Base-by-base conservation (phyloP, 2,329 filamentous ascomycete species). In the Macroventuria anomochaeta region DNA sequence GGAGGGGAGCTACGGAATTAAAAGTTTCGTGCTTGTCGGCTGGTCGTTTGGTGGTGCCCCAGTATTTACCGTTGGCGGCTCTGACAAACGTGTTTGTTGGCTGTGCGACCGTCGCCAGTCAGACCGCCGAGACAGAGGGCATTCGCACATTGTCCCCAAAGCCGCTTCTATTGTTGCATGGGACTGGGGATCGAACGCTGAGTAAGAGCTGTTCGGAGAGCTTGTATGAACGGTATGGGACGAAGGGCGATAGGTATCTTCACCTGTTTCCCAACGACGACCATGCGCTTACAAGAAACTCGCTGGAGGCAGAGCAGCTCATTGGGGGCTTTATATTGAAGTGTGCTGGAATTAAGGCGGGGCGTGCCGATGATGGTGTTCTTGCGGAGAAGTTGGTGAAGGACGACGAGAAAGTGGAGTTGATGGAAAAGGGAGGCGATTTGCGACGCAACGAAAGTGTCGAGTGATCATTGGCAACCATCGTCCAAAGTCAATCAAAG, bases 231-330 rank as follows among this genome's bases (percentile, higher is more conserved):
- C 58, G 63, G 58, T 79, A 79, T 63, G 73, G 74, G 0, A 44
- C 41, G 1, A 53, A 59, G n/a, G 74, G 72, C 2, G 51, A 69
- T 13, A 58, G 73, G 36, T 10, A 21, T 21, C 17, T 78, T 57
- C 69, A 74, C 53, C 55, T 79, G 2, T 79, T 78, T 59, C 67
- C 75, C 5, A 69, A 70, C 0, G 76, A 79, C 53, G 73, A 78
- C 58, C 77, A 80, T 65, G 73, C 74, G 11, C 61, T 79, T 43
- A 76, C 67, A n/a, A 43, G 48, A 23, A 75, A 77, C 55, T 72
- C 73, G 33, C 48, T 58, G 26, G 57, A 69, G 52, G 77, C 70
- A 1, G 77, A 79, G 61, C 67, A 58, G 36, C 61, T 76, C 64
- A 63, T 79, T 15, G 71, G 76, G 8, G 65, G 70, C 7, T 80